phyloP scores from a whole-genome alignment of 768 basidiomycete species.

The Cyclocybe cylindracea region DNA sequence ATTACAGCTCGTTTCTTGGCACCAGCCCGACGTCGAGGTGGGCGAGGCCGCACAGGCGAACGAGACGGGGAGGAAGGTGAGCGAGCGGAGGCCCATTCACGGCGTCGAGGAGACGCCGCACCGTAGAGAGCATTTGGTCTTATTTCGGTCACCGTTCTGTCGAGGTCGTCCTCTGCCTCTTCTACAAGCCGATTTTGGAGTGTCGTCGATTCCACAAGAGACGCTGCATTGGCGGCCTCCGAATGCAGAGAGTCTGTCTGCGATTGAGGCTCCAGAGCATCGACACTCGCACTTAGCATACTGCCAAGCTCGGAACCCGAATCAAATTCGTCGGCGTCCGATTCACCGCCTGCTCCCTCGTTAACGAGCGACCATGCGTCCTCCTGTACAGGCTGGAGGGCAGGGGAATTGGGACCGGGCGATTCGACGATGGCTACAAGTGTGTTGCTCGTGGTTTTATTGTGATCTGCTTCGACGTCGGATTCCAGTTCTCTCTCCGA shows the following conservation, averaged over 20 bases:
- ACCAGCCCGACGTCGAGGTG: constrained; percentile 16
- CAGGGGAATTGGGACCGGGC: background rate
- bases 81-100: constrained; percentile 25
- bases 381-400: constrained; percentile 29
- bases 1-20: constrained; percentile 19
- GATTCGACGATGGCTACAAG: constrained; percentile 29
- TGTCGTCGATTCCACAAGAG: background rate
- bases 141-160: constrained; percentile 18
- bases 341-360: constrained; percentile 14
- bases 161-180: constrained; percentile 11
- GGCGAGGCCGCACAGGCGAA: constrained; percentile 46
- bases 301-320: constrained; percentile 26
- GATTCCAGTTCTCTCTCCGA: constrained; percentile 52
- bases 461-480: constrained; percentile 43
- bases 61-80: constrained; percentile 57
- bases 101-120: constrained; percentile 29
- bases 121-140: constrained; percentile 21
- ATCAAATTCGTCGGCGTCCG: constrained; percentile 21
- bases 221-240: background rate
- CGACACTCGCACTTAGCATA: constrained; percentile 15
- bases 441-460: constrained; percentile 13
- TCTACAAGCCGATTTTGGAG: background rate
- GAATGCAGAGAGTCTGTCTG: constrained; percentile 12
- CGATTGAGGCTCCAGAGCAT: constrained; percentile 20
- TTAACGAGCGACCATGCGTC: constrained; percentile 21